These are phyloP conservation scores for Volvariella volvacea DNA, from an alignment of 1,284 basidiomycete species.

Conservation along the genomic window DNA sequence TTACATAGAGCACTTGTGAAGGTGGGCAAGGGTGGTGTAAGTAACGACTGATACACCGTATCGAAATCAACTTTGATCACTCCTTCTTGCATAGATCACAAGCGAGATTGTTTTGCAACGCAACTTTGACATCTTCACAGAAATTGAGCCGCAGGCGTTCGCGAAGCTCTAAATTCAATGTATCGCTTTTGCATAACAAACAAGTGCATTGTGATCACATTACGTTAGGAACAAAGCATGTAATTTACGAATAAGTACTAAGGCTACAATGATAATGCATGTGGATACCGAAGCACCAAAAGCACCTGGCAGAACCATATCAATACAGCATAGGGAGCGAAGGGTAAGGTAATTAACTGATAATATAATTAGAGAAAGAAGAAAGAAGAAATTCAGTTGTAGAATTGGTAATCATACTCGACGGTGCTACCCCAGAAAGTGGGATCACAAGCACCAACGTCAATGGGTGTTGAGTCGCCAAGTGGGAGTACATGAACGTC, in stretches of 20 bases:
- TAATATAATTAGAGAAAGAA: background rate
- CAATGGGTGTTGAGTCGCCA: conserved; percentile 43
- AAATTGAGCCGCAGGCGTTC: conserved; percentile 31
- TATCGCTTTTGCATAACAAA: too few species aligned
- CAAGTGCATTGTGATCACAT: too few species aligned
- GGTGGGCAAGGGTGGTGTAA: conserved; percentile 39
- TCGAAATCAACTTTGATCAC: background rate
- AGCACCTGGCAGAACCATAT: too few species aligned
- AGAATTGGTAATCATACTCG: conserved; percentile 69
- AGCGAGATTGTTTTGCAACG: conserved; percentile 42
- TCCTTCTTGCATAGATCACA: conserved; percentile 28
- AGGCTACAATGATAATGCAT: too few species aligned
- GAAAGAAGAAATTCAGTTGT: conserved; percentile 18
- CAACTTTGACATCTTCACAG: conserved; percentile 55
- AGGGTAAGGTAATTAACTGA: too few species aligned
- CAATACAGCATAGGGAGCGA: background rate
- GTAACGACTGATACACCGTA: conserved; percentile 14
- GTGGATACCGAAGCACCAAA: too few species aligned
- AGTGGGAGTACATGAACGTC: conserved; percentile 49
- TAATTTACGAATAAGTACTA: too few species aligned
- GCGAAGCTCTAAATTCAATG: conserved; percentile 12
- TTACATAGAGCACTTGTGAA: conserved; percentile 47
- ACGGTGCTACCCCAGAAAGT: conserved; percentile 59
- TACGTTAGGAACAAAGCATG: too few species aligned
- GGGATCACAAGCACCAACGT: conserved; percentile 52